Base-by-base conservation (phyloP, 345 rosid genomes). In the Rhizophora mangle region DNA sequence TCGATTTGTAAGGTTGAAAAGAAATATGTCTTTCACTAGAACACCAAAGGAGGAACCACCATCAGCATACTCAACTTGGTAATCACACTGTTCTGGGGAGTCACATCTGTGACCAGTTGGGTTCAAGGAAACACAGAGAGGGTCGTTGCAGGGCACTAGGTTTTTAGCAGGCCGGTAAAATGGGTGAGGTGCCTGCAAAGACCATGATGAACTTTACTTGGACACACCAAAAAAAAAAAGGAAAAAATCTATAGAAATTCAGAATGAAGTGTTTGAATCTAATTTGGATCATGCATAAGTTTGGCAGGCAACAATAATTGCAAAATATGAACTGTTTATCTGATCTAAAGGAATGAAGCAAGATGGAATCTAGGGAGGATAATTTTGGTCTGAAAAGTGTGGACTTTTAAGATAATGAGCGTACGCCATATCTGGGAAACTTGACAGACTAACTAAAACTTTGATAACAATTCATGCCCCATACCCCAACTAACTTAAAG, bases 11-110 rank as follows among this genome's bases (percentile, higher is more conserved):
- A 78, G 83, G 67, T 85, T 88, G 76, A 95, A 72, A 66, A 85
- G 79, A 73, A 92, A 90, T 52, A 67, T 75, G 75, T 95, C 99
- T 77, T 74, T 83, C 66, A 95, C 85, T 31, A 95, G 96, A 55
- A 95, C 99, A 29, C 98, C 99, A 5, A 84, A 84, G 67, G 99
- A 92, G 9, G 97, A 95, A 37, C 98, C 96, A 10, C 96, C 90
- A 78, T 95, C 98, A 6, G 96, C 99, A 64, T 92, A 90, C 79
- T 82, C 89, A 74, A 95, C 92, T 83, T 87, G 94, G 26, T 92
- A 92, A 81, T 90, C 96, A 74, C 98, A 92, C 79, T 88, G 99
- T 52, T 71, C 83, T 3, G 89, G 91, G 66, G 71, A 47, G 62
- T 86, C 86, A 73, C 87, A 83, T 69, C 53, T 82, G 71, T 85